Evolutionary conservation across 768 basidiomycete genomes (phyloP).

Genomic region (Hypsizygus marmoreus): DNA sequence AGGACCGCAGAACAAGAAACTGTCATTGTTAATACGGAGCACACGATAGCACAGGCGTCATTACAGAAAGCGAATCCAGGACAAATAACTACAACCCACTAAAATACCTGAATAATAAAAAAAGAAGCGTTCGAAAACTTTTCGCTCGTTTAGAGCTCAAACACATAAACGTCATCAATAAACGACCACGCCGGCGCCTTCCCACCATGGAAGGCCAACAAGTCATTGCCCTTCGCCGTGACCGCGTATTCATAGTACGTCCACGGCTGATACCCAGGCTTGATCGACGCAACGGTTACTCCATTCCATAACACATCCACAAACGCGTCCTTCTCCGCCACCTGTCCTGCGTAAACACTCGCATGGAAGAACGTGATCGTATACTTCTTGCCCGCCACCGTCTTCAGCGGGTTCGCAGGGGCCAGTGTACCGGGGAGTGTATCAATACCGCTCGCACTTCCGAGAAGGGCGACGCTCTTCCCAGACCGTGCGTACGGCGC

Average conservation of each 20-base stretch:
- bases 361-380: slow-evolving; percentile 44
- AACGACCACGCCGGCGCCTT: slow-evolving; percentile 50
- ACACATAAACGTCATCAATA: slow-evolving; percentile 43
- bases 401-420: slow-evolving; percentile 30
- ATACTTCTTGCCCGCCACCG: slow-evolving; percentile 39
- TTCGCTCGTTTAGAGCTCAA: slow-evolving; percentile 8
- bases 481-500: slow-evolving; percentile 42
- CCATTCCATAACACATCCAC: slow-evolving; percentile 49
- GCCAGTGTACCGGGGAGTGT: slow-evolving; percentile 39
- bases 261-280: slow-evolving; percentile 40
- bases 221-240: slow-evolving; percentile 23
- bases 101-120: too few relatives aligned
- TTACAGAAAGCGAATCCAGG: too few relatives aligned
- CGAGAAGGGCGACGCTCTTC: slow-evolving; percentile 39
- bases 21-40: too few relatives aligned
- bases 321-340: slow-evolving; percentile 33
- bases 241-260: slow-evolving; percentile 37
- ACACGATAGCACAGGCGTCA: too few relatives aligned
- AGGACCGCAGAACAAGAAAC: too few relatives aligned
- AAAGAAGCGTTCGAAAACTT: not conserved
- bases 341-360: slow-evolving; percentile 36
- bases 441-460: slow-evolving; percentile 43
- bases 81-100: too few relatives aligned
- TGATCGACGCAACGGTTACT: slow-evolving; percentile 29
- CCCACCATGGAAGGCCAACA: slow-evolving; percentile 36